A percentile compares a stretch with the other conserved stretches of the same genome.
phyloP scores from a whole-genome alignment of 2,329 filamentous ascomycete genomes.

The Boeremia lycopersici region DNA sequence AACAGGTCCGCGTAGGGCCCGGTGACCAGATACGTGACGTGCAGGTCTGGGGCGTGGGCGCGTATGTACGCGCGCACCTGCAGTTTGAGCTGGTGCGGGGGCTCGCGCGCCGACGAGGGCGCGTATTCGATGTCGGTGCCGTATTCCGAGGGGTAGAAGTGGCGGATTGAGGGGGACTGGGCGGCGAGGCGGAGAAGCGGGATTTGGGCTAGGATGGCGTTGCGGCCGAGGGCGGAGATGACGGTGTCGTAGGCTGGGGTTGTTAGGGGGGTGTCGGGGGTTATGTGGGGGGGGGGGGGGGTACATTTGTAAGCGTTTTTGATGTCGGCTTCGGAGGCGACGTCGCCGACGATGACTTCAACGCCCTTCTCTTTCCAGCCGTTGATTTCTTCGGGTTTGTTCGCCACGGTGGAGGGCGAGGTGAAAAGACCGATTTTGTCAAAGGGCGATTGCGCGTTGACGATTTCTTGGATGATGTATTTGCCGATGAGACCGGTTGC shows the following conservation, averaged over 20 bases:
- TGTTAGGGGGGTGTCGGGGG: neutral
- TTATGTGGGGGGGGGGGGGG: neutral
- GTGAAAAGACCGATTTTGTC: constrained; percentile 62
- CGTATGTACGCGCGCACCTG: constrained; percentile 68
- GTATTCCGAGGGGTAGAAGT: constrained; percentile 67
- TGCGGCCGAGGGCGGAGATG: constrained; percentile 68
- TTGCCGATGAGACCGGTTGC: constrained; percentile 60
- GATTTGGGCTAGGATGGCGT: constrained; percentile 66
- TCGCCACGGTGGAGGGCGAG: constrained; percentile 57
- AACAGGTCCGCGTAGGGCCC: constrained; percentile 72
- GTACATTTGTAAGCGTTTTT: constrained; percentile 61
- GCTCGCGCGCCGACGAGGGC: constrained; percentile 63
- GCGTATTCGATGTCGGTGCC: constrained; percentile 61
- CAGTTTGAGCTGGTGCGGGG: constrained; percentile 72
- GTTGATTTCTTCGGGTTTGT: constrained; percentile 58
- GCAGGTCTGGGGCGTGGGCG: constrained; percentile 59
- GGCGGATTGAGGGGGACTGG: constrained; percentile 58
- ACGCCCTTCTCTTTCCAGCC: constrained; percentile 55
- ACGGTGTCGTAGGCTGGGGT: constrained; percentile 65
- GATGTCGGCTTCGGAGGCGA: constrained; percentile 60
- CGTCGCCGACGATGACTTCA: constrained; percentile 62
- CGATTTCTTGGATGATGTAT: constrained; percentile 58
- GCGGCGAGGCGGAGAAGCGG: constrained; percentile 66
- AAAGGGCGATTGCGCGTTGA: constrained; percentile 54
- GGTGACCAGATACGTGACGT: constrained; percentile 72